A percentile compares a stretch with the other conserved stretches of the same genome.
phyloP scores from a whole-genome alignment of 805 yeast genomes.

The Candida loeiensis region DNA sequence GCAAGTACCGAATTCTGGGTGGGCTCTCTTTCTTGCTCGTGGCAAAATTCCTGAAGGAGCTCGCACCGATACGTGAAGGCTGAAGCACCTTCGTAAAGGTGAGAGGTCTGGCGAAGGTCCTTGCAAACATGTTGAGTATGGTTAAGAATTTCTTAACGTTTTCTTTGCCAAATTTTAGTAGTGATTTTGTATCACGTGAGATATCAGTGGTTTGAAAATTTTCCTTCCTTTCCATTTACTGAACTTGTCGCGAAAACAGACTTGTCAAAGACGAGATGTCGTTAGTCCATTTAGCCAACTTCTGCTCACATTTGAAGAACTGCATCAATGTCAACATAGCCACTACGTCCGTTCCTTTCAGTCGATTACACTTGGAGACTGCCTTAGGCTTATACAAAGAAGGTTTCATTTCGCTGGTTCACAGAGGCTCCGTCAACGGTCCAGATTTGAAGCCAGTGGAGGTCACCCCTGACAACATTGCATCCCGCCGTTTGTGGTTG shows the following conservation, averaged over 20 bases:
- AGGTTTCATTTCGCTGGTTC: conserved; percentile 82
- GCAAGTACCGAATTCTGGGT: conserved; percentile 36
- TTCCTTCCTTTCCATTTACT: background rate
- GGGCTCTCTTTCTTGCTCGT: conserved; percentile 6
- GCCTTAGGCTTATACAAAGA: conserved; percentile 84
- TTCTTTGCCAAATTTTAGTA: background rate
- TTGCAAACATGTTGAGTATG: background rate
- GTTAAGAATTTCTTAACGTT: background rate
- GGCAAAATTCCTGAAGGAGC: conserved; percentile 5
- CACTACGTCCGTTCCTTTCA: conserved; percentile 76
- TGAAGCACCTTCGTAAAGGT: background rate
- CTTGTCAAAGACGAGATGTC: conserved; percentile 53
- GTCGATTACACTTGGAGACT: conserved; percentile 76
- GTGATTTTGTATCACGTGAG: conserved; percentile 1
- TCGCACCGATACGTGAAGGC: background rate
- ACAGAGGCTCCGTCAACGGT: conserved; percentile 78
- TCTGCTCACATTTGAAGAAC: conserved; percentile 87
- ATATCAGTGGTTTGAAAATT: background rate
- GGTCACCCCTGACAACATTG: conserved; percentile 80
- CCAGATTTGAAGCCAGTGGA: conserved; percentile 77
- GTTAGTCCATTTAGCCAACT: conserved; percentile 74
- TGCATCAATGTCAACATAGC: conserved; percentile 72
- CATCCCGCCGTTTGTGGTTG: conserved; percentile 86
- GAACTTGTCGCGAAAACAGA: background rate
- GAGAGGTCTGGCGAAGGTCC: background rate